Conservation (phyloP, 768 basidiomycete genomes). For the Amanita rubescens region DNA sequence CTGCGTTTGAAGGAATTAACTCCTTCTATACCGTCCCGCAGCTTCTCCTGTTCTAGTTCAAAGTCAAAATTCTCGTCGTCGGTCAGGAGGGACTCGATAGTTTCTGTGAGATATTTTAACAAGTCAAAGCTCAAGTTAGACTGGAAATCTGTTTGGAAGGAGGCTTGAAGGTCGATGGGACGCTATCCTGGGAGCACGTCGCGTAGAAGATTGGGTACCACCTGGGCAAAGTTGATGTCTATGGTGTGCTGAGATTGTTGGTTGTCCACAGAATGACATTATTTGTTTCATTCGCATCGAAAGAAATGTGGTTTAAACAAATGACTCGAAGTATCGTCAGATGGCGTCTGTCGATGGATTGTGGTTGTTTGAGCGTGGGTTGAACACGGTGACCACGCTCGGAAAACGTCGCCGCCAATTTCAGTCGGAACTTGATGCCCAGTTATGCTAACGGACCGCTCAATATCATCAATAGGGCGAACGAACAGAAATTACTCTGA, state of each 20-base stretch:
- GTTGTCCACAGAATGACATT: background rate
- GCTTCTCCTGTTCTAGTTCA: conserved; percentile 18
- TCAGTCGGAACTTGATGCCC: no score
- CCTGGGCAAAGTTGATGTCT: background rate
- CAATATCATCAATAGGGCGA: no score
- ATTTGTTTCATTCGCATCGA: background rate
- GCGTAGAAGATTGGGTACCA: background rate
- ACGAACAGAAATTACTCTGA: no score
- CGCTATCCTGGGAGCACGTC: conserved; percentile 11
- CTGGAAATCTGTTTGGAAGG: conserved; percentile 40
- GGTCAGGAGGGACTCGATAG: conserved; percentile 14
- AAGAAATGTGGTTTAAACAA: no score
- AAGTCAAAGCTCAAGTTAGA: conserved; percentile 45
- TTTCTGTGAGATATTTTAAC: conserved; percentile 33
- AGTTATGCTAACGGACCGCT: no score
- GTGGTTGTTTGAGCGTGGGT: no score
- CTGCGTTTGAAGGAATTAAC: background rate
- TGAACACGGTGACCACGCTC: no score
- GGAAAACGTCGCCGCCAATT: no score
- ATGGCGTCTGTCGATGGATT: no score
- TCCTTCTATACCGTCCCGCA: conserved; percentile 3
- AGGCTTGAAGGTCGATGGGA: conserved; percentile 37
- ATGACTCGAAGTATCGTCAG: no score
- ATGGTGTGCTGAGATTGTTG: background rate
- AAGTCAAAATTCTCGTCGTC: conserved; percentile 37